Base-by-base conservation (phyloP, 140 eudicot species). In the Anethum foeniculum region DNA sequence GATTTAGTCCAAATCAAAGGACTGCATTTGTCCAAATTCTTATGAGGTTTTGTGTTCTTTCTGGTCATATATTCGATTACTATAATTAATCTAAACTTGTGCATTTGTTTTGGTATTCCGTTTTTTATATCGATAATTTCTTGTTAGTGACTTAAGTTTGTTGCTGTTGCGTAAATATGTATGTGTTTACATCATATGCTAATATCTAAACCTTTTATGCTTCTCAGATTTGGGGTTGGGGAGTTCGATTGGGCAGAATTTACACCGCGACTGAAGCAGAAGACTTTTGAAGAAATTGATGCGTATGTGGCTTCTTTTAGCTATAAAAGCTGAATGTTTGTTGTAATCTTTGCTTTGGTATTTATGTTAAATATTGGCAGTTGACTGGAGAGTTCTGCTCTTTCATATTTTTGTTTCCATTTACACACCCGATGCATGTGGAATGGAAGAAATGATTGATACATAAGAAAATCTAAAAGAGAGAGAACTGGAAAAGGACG, bases 231-330 rank as follows among this genome's bases (percentile, higher is more conserved):
- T 91, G 99, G 99, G 18, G 88, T 85, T 79, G 97, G 97, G 80
- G 88, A 92, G 73, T 90, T 79, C 56, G 99, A 92, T 84, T 95
- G 99, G 99, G 90, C 88, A 12, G 99, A 95, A 75, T 95, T 92
- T 81, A 79, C 89, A 28, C 89, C 96, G 76, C 97, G 99, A 80
- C 76, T 95, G 84, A 95, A 95, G 91, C 97, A 91, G 87, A 95
- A 95, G 87, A 85, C 90, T 34, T 88, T 69, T 51, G 97, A 92
- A 51, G 99, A 95, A 85, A 91, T 95, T 54, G 79, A 81, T 75
- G 90, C 80, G 97, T 95, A 89, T 64, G 97, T 84, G 62, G 12
- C 58, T 64, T 78, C 69, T 62, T 62, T 62, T 25, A 62, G 69
- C 36, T 62, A 62, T 62, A 3, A 8, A 62, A 25, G 15, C 18